Evolutionary conservation across 2,329 filamentous ascomycete species (phyloP).

Genomic region (Sclerotinia nivalis): DNA sequence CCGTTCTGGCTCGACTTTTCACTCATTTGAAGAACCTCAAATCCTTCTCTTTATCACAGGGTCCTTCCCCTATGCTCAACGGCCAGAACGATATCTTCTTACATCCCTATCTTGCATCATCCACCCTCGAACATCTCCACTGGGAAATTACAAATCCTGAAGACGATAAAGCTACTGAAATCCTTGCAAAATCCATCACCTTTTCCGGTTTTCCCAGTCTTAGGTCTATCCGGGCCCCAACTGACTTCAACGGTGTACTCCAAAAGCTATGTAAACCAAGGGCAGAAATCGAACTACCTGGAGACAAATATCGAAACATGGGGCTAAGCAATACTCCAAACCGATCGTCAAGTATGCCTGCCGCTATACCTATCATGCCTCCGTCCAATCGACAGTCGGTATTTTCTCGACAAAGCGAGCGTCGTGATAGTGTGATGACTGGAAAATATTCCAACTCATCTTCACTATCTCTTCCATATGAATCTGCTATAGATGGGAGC

Average conservation of each 20-base stretch:
- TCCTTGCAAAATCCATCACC: slow-evolving; percentile 64
- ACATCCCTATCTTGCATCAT: slow-evolving; percentile 63
- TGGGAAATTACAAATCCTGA: slow-evolving; percentile 56
- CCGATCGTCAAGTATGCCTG: slow-evolving; percentile 29
- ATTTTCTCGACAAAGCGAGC: slow-evolving; percentile 18
- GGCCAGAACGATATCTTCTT: slow-evolving; percentile 59
- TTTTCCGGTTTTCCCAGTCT: slow-evolving; percentile 64
- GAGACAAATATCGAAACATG: slow-evolving; percentile 35
- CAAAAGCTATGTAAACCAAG: slow-evolving; percentile 62
- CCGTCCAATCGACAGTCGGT: slow-evolving; percentile 27
- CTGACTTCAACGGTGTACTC: slow-evolving; percentile 68
- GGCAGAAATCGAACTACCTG: slow-evolving; percentile 36
- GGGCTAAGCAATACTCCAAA: slow-evolving; percentile 32
- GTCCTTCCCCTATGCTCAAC: slow-evolving; percentile 55
- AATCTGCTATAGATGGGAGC: slow-evolving; percentile 19
- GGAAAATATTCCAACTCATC: slow-evolving; percentile 15
- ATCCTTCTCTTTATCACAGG: slow-evolving; percentile 56
- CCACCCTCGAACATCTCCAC: slow-evolving; percentile 55
- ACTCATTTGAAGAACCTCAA: slow-evolving; percentile 54
- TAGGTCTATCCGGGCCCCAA: slow-evolving; percentile 60
- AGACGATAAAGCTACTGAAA: slow-evolving; percentile 55
- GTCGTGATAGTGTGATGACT: slow-evolving; percentile 13
- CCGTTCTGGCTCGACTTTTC: slow-evolving; percentile 58
- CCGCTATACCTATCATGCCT: slow-evolving; percentile 14
- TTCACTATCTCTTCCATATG: slow-evolving; percentile 13